Percentiles rank a stretch among this genome's conserved stretches.
Evolutionary conservation across 2,329 filamentous ascomycete genomes (phyloP).

Genomic region (Colletotrichum tropicale): DNA sequence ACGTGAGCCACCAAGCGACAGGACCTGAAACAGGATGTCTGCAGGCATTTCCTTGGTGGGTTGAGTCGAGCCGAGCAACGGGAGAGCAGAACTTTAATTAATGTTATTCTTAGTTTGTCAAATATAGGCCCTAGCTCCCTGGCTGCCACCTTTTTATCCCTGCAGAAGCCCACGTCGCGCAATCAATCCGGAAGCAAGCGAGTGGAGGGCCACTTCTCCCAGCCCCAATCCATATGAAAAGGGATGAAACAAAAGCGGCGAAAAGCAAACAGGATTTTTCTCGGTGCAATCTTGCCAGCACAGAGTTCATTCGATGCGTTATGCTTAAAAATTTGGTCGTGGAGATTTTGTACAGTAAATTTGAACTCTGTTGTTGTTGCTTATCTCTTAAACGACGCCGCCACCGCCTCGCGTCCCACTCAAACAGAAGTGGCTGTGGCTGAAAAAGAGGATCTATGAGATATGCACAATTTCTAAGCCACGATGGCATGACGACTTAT

Average conservation of each 20-base stretch:
- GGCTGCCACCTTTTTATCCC: background rate
- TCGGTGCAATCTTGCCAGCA: background rate
- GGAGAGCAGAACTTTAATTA: slow-evolving; percentile 8
- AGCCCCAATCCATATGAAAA: background rate
- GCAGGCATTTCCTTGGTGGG: background rate
- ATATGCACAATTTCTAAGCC: background rate
- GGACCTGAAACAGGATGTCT: background rate
- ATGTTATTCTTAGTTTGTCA: background rate
- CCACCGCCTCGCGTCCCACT: background rate
- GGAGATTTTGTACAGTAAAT: background rate
- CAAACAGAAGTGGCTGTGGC: background rate
- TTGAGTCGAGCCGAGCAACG: background rate
- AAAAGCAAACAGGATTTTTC: background rate
- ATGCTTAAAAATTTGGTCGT: slow-evolving; percentile 1
- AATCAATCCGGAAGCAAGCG: slow-evolving; percentile 14
- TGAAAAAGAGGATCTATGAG: background rate
- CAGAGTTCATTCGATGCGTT: background rate
- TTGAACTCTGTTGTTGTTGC: background rate
- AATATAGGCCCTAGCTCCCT: background rate
- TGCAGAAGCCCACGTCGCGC: background rate
- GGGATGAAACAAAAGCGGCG: slow-evolving; percentile 5
- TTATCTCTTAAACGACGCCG: background rate
- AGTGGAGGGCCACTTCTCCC: background rate
- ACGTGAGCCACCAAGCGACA: background rate
- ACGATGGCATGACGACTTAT: background rate